Percentiles rank a stretch among this genome's conserved stretches.
phyloP scores from a whole-genome alignment of 169 alveolate species.

The Plasmodium gonderi region DNA sequence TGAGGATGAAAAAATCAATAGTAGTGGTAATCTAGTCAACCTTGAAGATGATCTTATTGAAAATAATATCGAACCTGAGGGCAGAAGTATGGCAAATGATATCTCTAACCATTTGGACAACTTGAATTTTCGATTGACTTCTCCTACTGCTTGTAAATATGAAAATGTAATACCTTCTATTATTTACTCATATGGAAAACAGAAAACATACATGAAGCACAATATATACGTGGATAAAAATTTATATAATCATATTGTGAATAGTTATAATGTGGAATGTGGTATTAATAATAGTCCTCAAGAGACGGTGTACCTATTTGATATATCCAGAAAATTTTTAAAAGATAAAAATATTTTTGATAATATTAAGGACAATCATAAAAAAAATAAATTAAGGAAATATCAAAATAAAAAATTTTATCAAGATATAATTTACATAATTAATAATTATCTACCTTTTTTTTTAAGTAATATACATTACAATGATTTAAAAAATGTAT shows the following conservation, averaged over 20 bases:
- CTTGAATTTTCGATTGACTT: not conserved
- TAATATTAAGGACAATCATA: not conserved
- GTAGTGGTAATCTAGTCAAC: not conserved
- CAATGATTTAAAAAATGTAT: conserved; percentile 70
- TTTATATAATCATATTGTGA: conserved; percentile 46
- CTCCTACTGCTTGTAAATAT: conserved; percentile 17
- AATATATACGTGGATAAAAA: conserved; percentile 49
- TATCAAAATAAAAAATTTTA: conserved; percentile 45
- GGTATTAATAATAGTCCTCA: not conserved
- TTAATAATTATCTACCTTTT: conserved; percentile 35
- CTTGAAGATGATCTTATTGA: not conserved
- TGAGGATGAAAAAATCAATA: not conserved
- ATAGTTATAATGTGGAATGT: conserved; percentile 7
- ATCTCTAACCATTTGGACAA: not conserved
- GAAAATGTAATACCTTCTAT: conserved; percentile 62
- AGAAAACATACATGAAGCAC: conserved; percentile 54
- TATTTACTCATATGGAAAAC: conserved; percentile 71
- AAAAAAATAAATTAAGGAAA: conserved; percentile 20
- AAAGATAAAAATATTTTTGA: conserved; percentile 30
- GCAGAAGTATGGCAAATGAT: not conserved
- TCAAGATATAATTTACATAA: conserved; percentile 47
- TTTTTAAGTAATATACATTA: conserved; percentile 45
- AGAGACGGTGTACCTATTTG: conserved; percentile 39
- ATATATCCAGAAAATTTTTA: conserved; percentile 33
- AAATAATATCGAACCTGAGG: not conserved